A percentile compares a stretch with the other conserved stretches of the same genome.
phyloP scores from a whole-genome alignment of 2,329 filamentous ascomycete species.

The Clarireedia hainanense region DNA sequence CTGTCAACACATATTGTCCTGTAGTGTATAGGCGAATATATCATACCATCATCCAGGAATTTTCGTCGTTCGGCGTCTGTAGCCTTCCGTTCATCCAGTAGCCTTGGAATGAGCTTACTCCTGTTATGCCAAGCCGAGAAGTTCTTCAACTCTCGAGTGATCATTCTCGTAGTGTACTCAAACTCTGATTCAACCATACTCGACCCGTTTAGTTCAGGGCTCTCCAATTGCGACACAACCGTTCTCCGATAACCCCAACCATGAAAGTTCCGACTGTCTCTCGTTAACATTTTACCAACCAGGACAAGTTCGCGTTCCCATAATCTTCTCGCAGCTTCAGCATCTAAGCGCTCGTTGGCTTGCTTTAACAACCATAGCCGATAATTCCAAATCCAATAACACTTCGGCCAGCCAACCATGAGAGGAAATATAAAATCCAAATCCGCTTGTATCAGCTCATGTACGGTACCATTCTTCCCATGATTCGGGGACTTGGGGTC shows the following conservation, averaged over 20 bases:
- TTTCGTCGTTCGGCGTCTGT: slow-evolving; percentile 52
- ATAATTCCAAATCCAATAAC: slow-evolving; percentile 99
- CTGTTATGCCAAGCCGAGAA: slow-evolving; percentile 97
- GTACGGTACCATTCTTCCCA: slow-evolving; percentile 45
- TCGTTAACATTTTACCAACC: slow-evolving; percentile 78
- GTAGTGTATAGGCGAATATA: background rate
- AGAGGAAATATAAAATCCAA: slow-evolving; percentile 77
- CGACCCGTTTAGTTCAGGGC: slow-evolving; percentile 38
- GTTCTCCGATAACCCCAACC: slow-evolving; percentile 87
- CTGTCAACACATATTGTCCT: slow-evolving; percentile 13
- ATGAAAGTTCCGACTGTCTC: slow-evolving; percentile 89
- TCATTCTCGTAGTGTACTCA: slow-evolving; percentile 85
- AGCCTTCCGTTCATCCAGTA: slow-evolving; percentile 65
- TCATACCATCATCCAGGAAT: slow-evolving; percentile 63
- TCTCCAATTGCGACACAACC: slow-evolving; percentile 70
- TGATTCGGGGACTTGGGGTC: slow-evolving; percentile 37
- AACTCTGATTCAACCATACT: slow-evolving; percentile 77
- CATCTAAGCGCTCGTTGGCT: slow-evolving; percentile 55
- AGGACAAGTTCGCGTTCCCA: slow-evolving; percentile 82
- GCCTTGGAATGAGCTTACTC: slow-evolving; percentile 69
- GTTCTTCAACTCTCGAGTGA: slow-evolving; percentile 77
- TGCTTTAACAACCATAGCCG: slow-evolving; percentile 76
- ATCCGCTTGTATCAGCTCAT: slow-evolving; percentile 60
- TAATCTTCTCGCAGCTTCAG: slow-evolving; percentile 48
- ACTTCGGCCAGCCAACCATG: slow-evolving; percentile 82